Percentiles rank a stretch among this genome's conserved stretches.
Conservation (phyloP, 2,329 filamentous ascomycete species). For the Claviceps fusiformis region DNA sequence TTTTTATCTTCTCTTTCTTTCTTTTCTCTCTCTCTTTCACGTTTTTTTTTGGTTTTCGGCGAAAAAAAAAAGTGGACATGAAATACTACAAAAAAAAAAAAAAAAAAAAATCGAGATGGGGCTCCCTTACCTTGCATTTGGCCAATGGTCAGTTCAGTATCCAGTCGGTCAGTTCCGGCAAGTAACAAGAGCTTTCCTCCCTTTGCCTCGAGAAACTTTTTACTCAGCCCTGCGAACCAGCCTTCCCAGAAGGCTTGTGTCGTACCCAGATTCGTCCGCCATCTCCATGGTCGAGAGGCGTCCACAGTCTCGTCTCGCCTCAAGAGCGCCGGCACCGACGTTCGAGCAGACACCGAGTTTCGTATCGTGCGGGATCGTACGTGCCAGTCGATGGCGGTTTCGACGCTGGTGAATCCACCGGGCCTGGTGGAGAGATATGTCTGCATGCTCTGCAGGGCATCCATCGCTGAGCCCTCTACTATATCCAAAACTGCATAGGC, state of each 20-base stretch:
- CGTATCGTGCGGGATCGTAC: constrained; percentile 76
- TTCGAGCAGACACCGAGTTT: constrained; percentile 68
- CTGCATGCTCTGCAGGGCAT: constrained; percentile 89
- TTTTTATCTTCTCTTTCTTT: background rate
- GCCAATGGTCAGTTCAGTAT: constrained; percentile 86
- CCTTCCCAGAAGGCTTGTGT: constrained; percentile 89
- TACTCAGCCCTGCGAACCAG: constrained; percentile 82
- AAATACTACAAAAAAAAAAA: background rate
- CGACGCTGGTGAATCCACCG: constrained; percentile 58
- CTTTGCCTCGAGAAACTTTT: constrained; percentile 69
- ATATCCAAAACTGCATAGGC: constrained; percentile 89
- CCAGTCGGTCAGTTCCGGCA: constrained; percentile 78
- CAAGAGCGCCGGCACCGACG: constrained; percentile 73
- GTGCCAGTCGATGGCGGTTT: constrained; percentile 87
- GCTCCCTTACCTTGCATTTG: constrained; percentile 72
- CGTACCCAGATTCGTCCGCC: constrained; percentile 70
- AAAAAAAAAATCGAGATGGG: background rate
- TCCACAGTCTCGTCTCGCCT: constrained; percentile 28
- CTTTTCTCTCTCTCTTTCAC: no score
- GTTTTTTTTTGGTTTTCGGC: no score
- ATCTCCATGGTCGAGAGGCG: constrained; percentile 49
- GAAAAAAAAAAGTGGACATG: background rate
- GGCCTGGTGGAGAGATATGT: constrained; percentile 77
- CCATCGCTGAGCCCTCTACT: constrained; percentile 90
- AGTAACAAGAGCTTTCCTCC: constrained; percentile 77